Evolutionary conservation across 345 rosid species (phyloP).

Genomic region (Brassica cretica): DNA sequence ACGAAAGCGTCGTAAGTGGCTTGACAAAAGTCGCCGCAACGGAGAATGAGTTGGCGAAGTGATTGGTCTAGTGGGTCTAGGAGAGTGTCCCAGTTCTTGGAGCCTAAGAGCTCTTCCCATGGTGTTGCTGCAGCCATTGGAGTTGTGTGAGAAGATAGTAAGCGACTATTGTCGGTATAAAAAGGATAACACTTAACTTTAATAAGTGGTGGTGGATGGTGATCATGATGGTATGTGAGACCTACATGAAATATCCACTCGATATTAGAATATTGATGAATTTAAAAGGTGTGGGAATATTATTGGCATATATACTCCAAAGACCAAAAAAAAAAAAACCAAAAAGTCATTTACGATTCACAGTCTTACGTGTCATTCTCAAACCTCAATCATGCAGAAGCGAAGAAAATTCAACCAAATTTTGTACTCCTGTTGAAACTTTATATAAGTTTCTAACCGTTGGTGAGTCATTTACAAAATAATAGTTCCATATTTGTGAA

Average conservation of each 20-base stretch:
- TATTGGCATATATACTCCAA: not conserved
- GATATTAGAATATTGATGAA: not conserved
- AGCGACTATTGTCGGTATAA: constrained; percentile 2
- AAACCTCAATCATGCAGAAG: not conserved
- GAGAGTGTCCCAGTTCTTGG: constrained; percentile 66
- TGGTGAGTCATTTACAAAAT: no score
- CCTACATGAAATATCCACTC: not conserved
- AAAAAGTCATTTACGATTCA: not conserved
- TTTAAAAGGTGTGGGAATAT: not conserved
- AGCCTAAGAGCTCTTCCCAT: constrained; percentile 68
- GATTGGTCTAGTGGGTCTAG: constrained; percentile 46
- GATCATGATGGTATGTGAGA: not conserved
- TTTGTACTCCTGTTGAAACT: no score
- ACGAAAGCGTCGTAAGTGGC: constrained; percentile 90
- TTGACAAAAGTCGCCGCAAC: constrained; percentile 90
- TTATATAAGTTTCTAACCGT: not conserved
- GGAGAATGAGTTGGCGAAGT: constrained; percentile 72
- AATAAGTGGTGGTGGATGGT: not conserved
- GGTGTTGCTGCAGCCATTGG: constrained; percentile 46
- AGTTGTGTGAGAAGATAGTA: constrained; percentile 1
- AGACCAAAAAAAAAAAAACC: not conserved
- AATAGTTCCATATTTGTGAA: no score
- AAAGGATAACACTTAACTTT: not conserved
- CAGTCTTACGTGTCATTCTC: not conserved
- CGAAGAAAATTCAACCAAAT: not conserved